Conservation (phyloP, 1,139 yeast genomes). For the Kodamaea fungicola region DNA sequence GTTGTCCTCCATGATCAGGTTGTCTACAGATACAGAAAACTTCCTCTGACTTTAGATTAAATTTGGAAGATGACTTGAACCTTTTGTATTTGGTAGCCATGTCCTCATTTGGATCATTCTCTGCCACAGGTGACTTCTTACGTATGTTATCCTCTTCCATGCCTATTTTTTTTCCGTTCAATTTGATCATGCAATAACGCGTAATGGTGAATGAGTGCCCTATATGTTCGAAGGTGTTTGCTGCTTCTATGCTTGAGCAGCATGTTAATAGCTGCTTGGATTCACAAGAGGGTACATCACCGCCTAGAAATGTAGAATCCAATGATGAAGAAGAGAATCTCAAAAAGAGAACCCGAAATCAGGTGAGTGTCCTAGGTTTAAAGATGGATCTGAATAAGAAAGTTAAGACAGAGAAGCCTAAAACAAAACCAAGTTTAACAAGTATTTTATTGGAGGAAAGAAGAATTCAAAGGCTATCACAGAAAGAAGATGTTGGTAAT, state of each 20-base stretch:
- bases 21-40: conserved; percentile 76
- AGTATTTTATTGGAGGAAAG: conserved; percentile 32
- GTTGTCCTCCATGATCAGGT: conserved; percentile 72
- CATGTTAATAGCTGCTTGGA: conserved; percentile 42
- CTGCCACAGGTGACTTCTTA: conserved; percentile 2
- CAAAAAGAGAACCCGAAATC: conserved; percentile 5
- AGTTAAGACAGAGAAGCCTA: conserved; percentile 15
- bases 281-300: conserved; percentile 13
- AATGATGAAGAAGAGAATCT: conserved; percentile 5
- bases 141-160: conserved; percentile 3
- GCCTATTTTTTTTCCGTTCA: background rate
- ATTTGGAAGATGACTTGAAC: conserved; percentile 43
- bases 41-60: conserved; percentile 52
- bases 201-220: conserved; percentile 25
- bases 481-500: background rate
- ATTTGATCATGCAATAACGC: conserved; percentile 1
- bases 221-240: conserved; percentile 28
- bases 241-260: conserved; percentile 26
- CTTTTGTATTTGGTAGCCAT: conserved; percentile 44
- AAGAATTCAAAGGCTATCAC: conserved; percentile 14
- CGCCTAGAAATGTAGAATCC: background rate
- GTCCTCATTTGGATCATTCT: conserved; percentile 25
- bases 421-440: conserved; percentile 29
- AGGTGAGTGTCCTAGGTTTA: conserved; percentile 30
- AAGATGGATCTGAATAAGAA: conserved; percentile 24